These are phyloP conservation scores for Rachicladosporium sp. DNA, from an alignment of 2,329 filamentous ascomycete genomes.

Conservation along the genomic window DNA sequence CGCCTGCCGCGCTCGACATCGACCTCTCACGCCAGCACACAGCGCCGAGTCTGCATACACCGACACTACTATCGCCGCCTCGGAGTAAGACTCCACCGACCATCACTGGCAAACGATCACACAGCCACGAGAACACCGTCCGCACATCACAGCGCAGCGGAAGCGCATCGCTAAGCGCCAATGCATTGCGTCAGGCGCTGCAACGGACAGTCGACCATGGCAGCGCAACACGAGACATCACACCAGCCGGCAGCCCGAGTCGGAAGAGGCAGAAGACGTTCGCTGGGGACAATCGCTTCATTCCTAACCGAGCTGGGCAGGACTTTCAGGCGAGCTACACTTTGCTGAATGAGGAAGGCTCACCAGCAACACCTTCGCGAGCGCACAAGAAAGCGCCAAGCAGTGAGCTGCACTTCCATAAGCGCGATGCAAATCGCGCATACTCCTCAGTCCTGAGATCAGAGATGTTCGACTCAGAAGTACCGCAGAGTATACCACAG, in stretches of 20 bases:
- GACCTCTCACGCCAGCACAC: too few species aligned
- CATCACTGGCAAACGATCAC: slow-evolving; percentile 34
- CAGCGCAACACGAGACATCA: slow-evolving; percentile 43
- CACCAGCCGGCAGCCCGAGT: slow-evolving; percentile 53
- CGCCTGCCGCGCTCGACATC: too few species aligned
- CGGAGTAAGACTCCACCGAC: slow-evolving; percentile 50
- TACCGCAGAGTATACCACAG: slow-evolving; percentile 66
- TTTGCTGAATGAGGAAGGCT: slow-evolving; percentile 81
- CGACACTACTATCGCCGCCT: slow-evolving; percentile 41
- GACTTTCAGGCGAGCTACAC: slow-evolving; percentile 90
- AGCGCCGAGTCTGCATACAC: slow-evolving; percentile 22
- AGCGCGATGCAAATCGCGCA: slow-evolving; percentile 86
- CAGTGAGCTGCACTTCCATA: slow-evolving; percentile 87
- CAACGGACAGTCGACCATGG: slow-evolving; percentile 49
- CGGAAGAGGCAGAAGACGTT: slow-evolving; percentile 57
- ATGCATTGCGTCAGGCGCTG: slow-evolving; percentile 47
- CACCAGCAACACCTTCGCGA: slow-evolving; percentile 79
- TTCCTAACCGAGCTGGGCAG: slow-evolving; percentile 84
- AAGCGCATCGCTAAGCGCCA: slow-evolving; percentile 46
- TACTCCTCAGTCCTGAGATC: slow-evolving; percentile 79
- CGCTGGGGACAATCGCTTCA: slow-evolving; percentile 61
- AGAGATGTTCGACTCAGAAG: slow-evolving; percentile 82
- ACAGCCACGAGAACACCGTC: slow-evolving; percentile 17
- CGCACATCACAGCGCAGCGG: slow-evolving; percentile 20
- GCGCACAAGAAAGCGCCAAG: slow-evolving; percentile 75